Conservation (phyloP, 192 early-diverging fungal genomes). For the Coemansia furcata region DNA sequence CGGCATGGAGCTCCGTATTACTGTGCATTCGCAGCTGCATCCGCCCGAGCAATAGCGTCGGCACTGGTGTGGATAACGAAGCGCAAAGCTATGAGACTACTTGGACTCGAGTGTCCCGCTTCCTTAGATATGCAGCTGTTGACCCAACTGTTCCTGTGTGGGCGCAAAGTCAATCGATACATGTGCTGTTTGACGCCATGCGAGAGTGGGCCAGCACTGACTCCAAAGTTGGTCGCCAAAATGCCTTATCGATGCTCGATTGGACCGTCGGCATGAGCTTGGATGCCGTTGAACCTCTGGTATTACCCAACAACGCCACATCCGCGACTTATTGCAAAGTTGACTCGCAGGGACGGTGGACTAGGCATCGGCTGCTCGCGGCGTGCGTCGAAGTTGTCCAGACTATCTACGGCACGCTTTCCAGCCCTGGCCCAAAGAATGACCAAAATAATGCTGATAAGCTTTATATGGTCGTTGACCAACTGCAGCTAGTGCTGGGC, state of each 20-base stretch:
- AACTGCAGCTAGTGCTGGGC: constrained; percentile 11
- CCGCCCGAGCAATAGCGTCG: background rate
- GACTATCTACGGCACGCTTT: background rate
- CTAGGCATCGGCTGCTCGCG: background rate
- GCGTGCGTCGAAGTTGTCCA: constrained; percentile 10
- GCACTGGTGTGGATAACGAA: background rate
- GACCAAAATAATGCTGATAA: background rate
- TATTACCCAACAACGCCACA: background rate
- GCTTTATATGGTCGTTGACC: background rate
- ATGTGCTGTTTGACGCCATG: constrained; percentile 6
- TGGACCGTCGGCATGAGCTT: constrained; percentile 16
- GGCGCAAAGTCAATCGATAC: constrained; percentile 18
- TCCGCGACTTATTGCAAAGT: background rate
- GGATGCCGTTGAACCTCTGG: background rate
- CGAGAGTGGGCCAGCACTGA: constrained; percentile 9
- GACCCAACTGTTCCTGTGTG: constrained; percentile 33
- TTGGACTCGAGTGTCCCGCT: constrained; percentile 6
- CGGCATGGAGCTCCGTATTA: constrained; percentile 7
- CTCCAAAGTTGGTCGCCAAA: background rate
- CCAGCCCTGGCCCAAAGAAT: background rate
- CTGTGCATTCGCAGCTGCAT: constrained; percentile 5
- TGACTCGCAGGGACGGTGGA: constrained; percentile 15
- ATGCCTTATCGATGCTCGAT: constrained; percentile 15
- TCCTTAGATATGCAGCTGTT: constrained; percentile 12
- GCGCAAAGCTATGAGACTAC: background rate